Percentiles rank a stretch among this genome's conserved stretches.
These are phyloP conservation scores for Didymella keratinophila DNA, from an alignment of 2,329 filamentous ascomycete genomes.

Conservation along the genomic window DNA sequence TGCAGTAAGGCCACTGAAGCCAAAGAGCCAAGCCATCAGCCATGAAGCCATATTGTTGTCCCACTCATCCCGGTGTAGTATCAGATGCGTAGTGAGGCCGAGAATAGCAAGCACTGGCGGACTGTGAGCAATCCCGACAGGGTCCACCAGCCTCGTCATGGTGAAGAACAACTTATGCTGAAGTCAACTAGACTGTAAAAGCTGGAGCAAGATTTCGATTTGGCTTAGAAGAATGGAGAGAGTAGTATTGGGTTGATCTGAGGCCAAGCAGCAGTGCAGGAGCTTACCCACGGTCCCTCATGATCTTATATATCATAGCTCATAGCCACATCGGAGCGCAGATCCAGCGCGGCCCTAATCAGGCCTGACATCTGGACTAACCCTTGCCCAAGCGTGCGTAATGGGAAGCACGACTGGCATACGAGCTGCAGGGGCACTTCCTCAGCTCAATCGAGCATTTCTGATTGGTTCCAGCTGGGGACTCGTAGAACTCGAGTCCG, in stretches of 20 bases:
- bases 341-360: constrained; percentile 7
- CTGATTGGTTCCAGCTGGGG: constrained; percentile 1
- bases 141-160: constrained; percentile 19
- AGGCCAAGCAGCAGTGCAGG: not conserved
- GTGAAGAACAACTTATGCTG: not conserved
- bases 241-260: not conserved
- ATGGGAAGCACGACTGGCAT: not conserved
- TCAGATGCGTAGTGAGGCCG: constrained; percentile 35
- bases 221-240: not conserved
- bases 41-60: constrained; percentile 31
- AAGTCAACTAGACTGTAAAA: too few species aligned
- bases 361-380: not conserved
- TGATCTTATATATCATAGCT: constrained; percentile 1
- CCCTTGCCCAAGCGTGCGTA: not conserved
- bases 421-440: not conserved
- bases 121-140: constrained; percentile 29
- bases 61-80: constrained; percentile 37
- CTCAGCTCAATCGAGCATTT: not conserved
- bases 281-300: not conserved
- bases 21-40: constrained; percentile 24
- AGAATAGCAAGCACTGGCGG: constrained; percentile 30
- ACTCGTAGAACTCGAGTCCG: constrained; percentile 3
- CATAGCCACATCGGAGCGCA: not conserved
- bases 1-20: constrained; percentile 28
- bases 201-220: not conserved